Base-by-base conservation (phyloP, 257 asterid genomes). In the Hygrophila difformis region DNA sequence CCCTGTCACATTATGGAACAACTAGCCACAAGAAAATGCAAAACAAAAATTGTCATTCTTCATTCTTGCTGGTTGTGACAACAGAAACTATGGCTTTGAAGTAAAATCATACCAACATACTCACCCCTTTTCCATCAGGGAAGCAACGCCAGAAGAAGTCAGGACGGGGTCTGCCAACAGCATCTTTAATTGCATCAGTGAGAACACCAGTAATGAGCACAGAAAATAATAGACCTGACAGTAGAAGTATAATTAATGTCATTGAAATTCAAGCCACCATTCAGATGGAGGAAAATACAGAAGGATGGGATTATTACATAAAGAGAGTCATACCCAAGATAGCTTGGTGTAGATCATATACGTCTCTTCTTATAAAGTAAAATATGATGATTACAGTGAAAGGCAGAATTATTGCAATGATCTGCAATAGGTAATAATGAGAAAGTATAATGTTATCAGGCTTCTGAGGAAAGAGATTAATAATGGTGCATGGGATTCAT, bases 141-240 rank as follows among this genome's bases (percentile, higher is more conserved):
- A 88, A 88, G 74, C 97, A 84, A 34, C 97, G 92, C 97, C 97
- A 88, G 26, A 81, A 88, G 77, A 88, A 88, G 59, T 88, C 97
- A 3, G 97, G 97, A 26, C 97, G 94, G 69, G 95, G 97, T 37
- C 97, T 80, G 49, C 97, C 97, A 68, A 88, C 97, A 36, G 93
- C 97, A 73, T 84, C 95, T 76, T 88, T 88, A 43, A 88, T 84
- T 45, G 95, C 87, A 71, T 88, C 97, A 49, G 93, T 84, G 34
- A 88, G 59, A 65, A 84, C 97, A 37, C 65, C 88, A 47, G 91
- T 65, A 50, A 88, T 72, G 39, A 88, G 82, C 11, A 84, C 94
- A 61, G 97, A 73, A 68, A 65, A 88, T 39, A 88, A 65, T 41
- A 88, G 76, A 57, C 97, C 97, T 88, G 79, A 47, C 54, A 49